Base-by-base conservation (phyloP, 2,329 filamentous ascomycete species). In the Penicillium sp. region DNA sequence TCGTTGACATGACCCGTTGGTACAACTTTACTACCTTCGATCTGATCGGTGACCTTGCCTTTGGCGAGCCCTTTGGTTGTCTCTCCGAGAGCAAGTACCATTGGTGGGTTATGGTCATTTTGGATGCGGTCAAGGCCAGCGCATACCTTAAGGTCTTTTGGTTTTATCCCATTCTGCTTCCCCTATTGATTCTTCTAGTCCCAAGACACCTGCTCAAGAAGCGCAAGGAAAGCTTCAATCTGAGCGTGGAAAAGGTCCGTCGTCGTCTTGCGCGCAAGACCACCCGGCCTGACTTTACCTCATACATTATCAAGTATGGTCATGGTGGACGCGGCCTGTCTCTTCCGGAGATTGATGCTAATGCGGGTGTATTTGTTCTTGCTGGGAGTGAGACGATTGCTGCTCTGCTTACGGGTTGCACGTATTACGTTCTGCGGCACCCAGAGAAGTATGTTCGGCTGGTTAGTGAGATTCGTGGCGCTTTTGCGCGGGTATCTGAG, bases 361-460 rank as follows among this genome's bases (percentile, higher is more conserved):
- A 71, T 49, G 67, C 67, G 4, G 64, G 65, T 13, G 64, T 73
- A 13, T 66, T 72, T 44, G 65, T 71, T 6, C 53, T 72, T 12
- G 69, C 68, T 2, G 70, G 70, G 1, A 72, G 70, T 33, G 70
- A 72, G 30, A 72, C 70, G 9, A 72, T 70, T 8, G 68, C 70
- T 45, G 63, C 67, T 17, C 35, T 67, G 9, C 59, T 69, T 3
- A 65, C 61, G 2, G 67, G 66, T 22, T 69, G 62, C n/a, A 67
- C 67, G 8, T 75, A 47, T 28, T 47, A 47, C n/a, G 22, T 47
- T 15, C 44, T 47, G 4, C 22, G 15, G 22, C 44, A 47, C n/a
- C 44, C 12, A 3, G 44, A 47, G 44, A 47, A 47, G 26, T 47
- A 47, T 47, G 22, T 17, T 47, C 44, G 44, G 22, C 19, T 47